phyloP scores from a whole-genome alignment of 495 filamentous ascomycete genomes.

The Extremus antarcticus region DNA sequence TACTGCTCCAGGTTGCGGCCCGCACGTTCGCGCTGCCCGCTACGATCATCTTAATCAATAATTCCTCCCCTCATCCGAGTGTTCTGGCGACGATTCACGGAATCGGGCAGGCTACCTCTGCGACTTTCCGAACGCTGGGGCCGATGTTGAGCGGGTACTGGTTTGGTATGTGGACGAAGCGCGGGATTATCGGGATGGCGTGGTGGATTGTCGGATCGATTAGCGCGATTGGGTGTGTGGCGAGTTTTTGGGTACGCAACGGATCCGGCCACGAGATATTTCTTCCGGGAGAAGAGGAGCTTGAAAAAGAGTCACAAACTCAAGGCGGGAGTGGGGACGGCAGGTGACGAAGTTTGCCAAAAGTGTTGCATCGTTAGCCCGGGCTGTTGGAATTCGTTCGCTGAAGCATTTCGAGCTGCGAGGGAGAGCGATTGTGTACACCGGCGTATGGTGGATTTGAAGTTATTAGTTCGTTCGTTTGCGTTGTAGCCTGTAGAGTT shows the following conservation, averaged over 20 bases:
- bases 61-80: constrained; percentile 24
- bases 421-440: neutral
- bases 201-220: constrained; percentile 24
- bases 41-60: constrained; percentile 26
- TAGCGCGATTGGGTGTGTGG: constrained; percentile 21
- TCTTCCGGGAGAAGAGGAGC: constrained; percentile 22
- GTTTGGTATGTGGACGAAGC: constrained; percentile 26
- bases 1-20: constrained; percentile 24
- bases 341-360: too few relatives aligned
- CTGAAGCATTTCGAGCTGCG: neutral
- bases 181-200: constrained; percentile 23
- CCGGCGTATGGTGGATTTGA: too few relatives aligned
- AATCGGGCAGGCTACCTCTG: constrained; percentile 22
- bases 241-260: constrained; percentile 25
- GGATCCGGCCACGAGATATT: constrained; percentile 28
- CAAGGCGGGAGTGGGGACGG: neutral
- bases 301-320: neutral
- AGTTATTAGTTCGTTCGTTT: neutral
- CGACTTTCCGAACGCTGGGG: constrained; percentile 24
- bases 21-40: constrained; percentile 27
- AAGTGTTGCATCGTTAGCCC: neutral
- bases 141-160: constrained; percentile 25
- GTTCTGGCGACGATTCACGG: constrained; percentile 28
- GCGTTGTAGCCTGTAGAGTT: neutral
- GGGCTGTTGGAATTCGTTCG: too few relatives aligned